Evolutionary conservation across 1,284 basidiomycete genomes (phyloP), one percentile per base, ranked within the genome.

Genomic region (Sanghuangporus weigelae): DNA sequence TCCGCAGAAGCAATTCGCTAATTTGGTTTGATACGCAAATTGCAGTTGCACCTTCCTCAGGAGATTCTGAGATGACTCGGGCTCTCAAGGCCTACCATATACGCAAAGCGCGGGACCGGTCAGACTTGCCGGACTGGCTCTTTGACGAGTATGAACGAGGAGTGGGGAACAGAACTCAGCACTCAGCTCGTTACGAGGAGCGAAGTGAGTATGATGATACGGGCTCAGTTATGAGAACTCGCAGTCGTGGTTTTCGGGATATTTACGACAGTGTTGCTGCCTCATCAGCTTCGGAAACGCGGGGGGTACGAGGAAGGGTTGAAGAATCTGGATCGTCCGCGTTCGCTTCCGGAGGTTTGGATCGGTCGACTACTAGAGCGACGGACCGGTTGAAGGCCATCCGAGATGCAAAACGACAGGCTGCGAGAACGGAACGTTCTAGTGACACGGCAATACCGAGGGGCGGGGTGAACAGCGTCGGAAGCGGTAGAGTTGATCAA

Each of bases 1-100:
- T 38, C 46, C 19, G 26, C 14, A 58, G 44, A 46, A 46, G 44
- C 12, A 46, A 6, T 7, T 46, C 26, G 26, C 26, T 46, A 19
- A 46, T 46, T 46, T 46, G 44, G 21, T 21, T 16, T 19, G 35
- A 44, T 38, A 31, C 26, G 26, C 26, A 31, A 31, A 38, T 51
- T 38, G 42, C 46, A 57, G 42, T 49, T 21, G 42, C 60, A 16
- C 35, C 51, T 14, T 57, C 48, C 11, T 48, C 61, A 50, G 75
- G 79, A 57, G 86, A 89, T 66, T 84, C 83, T 4, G 81, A 82
- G 48, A 77, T 89, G 38, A 82, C 81, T 4, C 79, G 80, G n/a
- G 84, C 83, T 1, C 81, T 89, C 81, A 86, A 86, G 70, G 81
- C 83, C 0, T 89, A 88, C 70, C 82, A 89, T 68, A 76, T 87